Base-by-base conservation (phyloP, 2,329 filamentous ascomycete genomes). In the Chaetomiaceae sp. region DNA sequence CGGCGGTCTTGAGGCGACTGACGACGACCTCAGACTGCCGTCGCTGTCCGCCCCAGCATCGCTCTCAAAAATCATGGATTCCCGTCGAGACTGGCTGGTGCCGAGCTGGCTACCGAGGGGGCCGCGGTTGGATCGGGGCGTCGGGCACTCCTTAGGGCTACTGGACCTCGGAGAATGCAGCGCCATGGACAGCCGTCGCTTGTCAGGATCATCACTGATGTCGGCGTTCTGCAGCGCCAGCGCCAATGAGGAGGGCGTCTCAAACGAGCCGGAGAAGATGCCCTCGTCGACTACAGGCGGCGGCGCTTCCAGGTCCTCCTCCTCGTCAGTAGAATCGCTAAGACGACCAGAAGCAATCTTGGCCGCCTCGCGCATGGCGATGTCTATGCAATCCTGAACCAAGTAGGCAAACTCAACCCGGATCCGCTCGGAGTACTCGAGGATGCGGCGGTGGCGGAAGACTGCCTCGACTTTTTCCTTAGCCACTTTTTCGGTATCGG, bases 351-450 rank as follows among this genome's bases (percentile, higher is more conserved):
- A 83, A 37, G 88, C 88, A 56, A 96, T 91, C 40, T 84, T 84
- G 45, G 87, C 86, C 43, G 93, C 90, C 66, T 97, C 96, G 54
- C 79, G 80, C 67, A 97, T 78, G 8, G 93, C 93, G 51, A 88
- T 89, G 50, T 94, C 84, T 42, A 98, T 95, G 62, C 93, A 98
- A 58, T 96, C 88, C 60, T 97, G 88, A 2, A 98, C 91, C 48
- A 96, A 75, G 20, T 94, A 79, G 22, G 91, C 86, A 59, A 96
- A 95, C 60, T 98, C 93, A 38, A 96, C 78, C 4, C 94, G 86
- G 53, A 98, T 95, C 26, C 94, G 83, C 67, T 98, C 93, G 0
- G 90, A 84, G 62, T 98, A 98, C 64, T 98, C 93, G 26, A 98
- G 83, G 41, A 97, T 95, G 57, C 85, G 84, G 41, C 91, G 84